Evolutionary conservation across 371 early-diverging fungal species (phyloP).

Genomic region (Mortierella polycephala): DNA sequence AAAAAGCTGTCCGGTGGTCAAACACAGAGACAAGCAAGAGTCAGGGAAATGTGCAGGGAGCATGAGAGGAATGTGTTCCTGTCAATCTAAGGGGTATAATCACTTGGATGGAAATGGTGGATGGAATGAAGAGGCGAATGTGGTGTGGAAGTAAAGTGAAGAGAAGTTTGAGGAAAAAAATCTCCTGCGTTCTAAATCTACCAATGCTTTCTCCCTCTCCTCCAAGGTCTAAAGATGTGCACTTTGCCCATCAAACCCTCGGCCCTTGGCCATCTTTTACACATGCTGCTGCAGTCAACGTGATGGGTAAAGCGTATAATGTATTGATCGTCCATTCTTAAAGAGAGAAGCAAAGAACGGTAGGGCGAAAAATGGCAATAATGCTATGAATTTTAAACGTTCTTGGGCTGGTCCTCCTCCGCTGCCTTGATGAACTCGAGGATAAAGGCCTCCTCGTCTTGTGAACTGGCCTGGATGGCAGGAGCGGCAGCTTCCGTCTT

Average conservation of each 20-base stretch:
- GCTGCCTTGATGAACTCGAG: constrained; percentile 54
- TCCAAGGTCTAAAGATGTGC: background rate
- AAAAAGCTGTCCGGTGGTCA: background rate
- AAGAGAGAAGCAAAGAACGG: no score
- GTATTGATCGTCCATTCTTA: background rate
- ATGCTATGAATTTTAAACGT: constrained; percentile 17
- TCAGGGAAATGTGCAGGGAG: background rate
- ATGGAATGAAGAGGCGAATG: no score
- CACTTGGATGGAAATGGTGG: constrained; percentile 2
- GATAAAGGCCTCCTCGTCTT: constrained; percentile 55
- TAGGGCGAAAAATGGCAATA: no score
- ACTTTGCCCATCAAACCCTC: no score
- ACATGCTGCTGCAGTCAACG: no score
- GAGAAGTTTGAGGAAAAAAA: no score
- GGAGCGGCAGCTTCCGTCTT: constrained; percentile 38
- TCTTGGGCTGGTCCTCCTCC: constrained; percentile 46
- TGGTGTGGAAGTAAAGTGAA: no score
- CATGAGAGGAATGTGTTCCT: constrained; percentile 7
- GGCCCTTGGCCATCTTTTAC: no score
- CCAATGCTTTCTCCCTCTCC: background rate
- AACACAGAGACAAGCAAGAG: background rate
- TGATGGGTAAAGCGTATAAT: no score
- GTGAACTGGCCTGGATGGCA: constrained; percentile 41
- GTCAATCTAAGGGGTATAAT: constrained; percentile 13
- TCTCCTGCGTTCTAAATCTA: background rate